Conservation (phyloP, 1,284 basidiomycete species). For the Cutaneotrichosporon sp. region DNA sequence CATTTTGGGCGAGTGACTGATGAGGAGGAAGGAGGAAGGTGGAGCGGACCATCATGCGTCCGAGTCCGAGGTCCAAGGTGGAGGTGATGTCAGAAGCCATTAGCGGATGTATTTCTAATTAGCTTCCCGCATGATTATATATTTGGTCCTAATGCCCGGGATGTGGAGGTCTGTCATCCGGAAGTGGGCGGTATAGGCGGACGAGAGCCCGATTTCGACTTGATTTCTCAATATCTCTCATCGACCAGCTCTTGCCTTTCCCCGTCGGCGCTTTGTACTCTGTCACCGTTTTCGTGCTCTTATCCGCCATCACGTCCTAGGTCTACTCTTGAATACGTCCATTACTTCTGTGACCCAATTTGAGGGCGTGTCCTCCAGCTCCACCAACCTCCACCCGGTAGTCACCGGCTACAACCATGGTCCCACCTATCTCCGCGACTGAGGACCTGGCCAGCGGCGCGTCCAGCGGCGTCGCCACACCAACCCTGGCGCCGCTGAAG, state of each 20-base stretch:
- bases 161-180: too few relatives aligned
- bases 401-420: constrained; percentile 5
- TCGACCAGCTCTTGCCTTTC: neutral
- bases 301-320: neutral
- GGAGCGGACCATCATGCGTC: neutral
- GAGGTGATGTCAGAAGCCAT: neutral
- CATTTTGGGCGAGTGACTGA: constrained; percentile 1
- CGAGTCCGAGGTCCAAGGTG: neutral
- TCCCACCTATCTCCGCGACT: constrained; percentile 2
- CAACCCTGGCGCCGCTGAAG: neutral
- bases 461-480: constrained; percentile 5
- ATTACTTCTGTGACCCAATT: neutral
- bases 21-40: neutral
- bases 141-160: neutral
- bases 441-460: constrained; percentile 7
- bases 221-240: constrained; percentile 9
- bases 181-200: neutral
- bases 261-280: neutral
- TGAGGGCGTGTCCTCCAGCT: neutral
- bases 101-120: neutral
- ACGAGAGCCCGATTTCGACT: neutral
- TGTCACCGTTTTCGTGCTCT: neutral
- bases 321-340: neutral
- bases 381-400: constrained; percentile 7
- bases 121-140: neutral